These are phyloP conservation scores for Dothideomycetes sp. DNA, from an alignment of 2,329 filamentous ascomycete species.

Conservation along the genomic window DNA sequence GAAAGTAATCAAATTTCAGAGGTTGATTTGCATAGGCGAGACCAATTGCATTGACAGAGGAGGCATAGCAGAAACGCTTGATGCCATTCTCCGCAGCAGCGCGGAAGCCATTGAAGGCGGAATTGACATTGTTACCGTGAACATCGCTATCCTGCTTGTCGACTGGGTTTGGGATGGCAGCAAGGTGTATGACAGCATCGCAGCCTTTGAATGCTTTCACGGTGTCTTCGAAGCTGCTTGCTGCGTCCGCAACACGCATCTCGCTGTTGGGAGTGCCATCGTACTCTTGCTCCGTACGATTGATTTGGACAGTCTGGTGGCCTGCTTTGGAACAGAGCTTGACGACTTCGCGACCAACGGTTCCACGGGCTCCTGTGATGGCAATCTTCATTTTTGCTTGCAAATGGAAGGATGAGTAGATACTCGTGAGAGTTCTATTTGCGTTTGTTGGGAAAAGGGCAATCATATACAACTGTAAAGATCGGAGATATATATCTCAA, in stretches of 20 bases:
- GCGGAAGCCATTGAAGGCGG: constrained; percentile 29
- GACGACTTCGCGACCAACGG: constrained; percentile 20
- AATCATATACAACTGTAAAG: no score
- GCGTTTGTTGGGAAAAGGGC: no score
- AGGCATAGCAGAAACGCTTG: constrained; percentile 25
- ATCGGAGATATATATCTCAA: no score
- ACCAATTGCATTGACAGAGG: constrained; percentile 27
- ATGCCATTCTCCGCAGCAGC: constrained; percentile 26
- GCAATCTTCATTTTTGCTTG: constrained; percentile 28
- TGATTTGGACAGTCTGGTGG: constrained; percentile 24
- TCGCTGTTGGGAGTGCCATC: constrained; percentile 22
- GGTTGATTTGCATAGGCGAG: constrained; percentile 26
- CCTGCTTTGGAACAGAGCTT: constrained; percentile 21
- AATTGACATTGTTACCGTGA: constrained; percentile 27
- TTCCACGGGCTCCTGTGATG: constrained; percentile 28
- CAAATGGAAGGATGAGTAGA: no score
- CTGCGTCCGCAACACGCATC: constrained; percentile 23
- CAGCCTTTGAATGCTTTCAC: constrained; percentile 23
- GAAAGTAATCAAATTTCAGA: constrained; percentile 25
- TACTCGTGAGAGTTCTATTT: no score
- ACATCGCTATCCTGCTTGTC: constrained; percentile 21
- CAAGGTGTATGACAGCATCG: constrained; percentile 28
- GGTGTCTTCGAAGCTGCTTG: constrained; percentile 22
- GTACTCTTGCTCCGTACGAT: constrained; percentile 20
- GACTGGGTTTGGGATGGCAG: constrained; percentile 26